Base-by-base conservation (phyloP, 116 monocot genomes). In the Cymodocea nodosa region DNA sequence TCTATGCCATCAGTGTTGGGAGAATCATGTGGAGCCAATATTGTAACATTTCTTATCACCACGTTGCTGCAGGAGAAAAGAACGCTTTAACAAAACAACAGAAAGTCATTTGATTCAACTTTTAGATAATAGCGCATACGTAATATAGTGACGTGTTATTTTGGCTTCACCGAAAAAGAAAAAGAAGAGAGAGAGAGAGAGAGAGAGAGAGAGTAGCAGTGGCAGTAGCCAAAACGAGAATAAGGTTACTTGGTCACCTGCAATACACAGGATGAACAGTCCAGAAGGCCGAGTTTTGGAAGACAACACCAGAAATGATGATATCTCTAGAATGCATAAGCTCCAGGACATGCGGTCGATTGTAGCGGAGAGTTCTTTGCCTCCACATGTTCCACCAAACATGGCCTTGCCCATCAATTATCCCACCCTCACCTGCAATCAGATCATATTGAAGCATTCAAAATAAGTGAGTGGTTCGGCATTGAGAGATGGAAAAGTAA, bases 181-280 rank as follows among this genome's bases (percentile, higher is more conserved):
- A 25, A 23, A 60, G n/a, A n/a, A n/a, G n/a, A n/a, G n/a, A n/a
- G n/a, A n/a, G n/a, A n/a, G n/a, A n/a, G n/a, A n/a, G n/a, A n/a
- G n/a, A n/a, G n/a, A n/a, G n/a, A n/a, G n/a, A n/a, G n/a, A n/a
- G n/a, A n/a, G n/a, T n/a, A n/a, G n/a, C n/a, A n/a, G n/a, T n/a
- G n/a, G n/a, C 25, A 17, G 17, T 52, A 17, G 13, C 16, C 17
- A 20, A n/a, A n/a, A 15, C 19, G 6, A 6, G 17, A n/a, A 54
- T 16, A 54, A n/a, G 16, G 10, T 18, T 56, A 82, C 81, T 63
- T 83, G 80, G 15, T 56, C 44, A 89, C 91, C 71, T 84, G 86
- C 84, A 87, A 64, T 91, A 91, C 67, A 91, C 91, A 25, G 91
- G 91, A 37, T 91, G 91, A 49, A 91, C 78, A 44, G 84, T 91